A percentile compares a stretch with the other conserved stretches of the same genome.
phyloP scores from a whole-genome alignment of 345 rosid genomes.

The Gossypium thurberi region DNA sequence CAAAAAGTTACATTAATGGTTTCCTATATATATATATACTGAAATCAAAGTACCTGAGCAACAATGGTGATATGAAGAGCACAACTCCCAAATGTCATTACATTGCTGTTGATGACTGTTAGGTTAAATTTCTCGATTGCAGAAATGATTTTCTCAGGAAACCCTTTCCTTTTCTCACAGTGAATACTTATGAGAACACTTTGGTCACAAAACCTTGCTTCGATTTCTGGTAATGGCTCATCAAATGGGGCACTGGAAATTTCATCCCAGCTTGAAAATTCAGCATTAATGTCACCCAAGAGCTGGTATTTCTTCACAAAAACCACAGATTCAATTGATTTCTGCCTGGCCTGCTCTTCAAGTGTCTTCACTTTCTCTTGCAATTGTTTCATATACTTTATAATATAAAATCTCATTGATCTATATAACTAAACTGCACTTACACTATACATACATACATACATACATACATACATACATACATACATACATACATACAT shows the following conservation, averaged over 20 bases:
- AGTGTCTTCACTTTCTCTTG: slow-evolving; percentile 63
- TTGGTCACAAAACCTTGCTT: slow-evolving; percentile 64
- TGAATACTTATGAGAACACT: slow-evolving; percentile 66
- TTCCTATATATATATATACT: not conserved
- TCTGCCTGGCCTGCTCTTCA: slow-evolving; percentile 61
- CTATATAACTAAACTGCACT: too few species aligned
- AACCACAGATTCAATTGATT: slow-evolving; percentile 56
- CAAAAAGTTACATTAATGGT: not conserved
- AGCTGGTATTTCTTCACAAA: slow-evolving; percentile 64
- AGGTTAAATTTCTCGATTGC: slow-evolving; percentile 58
- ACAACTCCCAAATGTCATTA: slow-evolving; percentile 60
- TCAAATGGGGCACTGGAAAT: slow-evolving; percentile 16
- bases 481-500: too few species aligned
- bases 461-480: too few species aligned
- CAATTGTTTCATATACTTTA: slow-evolving; percentile 72
- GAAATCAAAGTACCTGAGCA: slow-evolving; percentile 46
- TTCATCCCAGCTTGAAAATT: slow-evolving; percentile 21
- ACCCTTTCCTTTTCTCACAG: slow-evolving; percentile 65
- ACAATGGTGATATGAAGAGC: slow-evolving; percentile 49
- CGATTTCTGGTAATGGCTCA: slow-evolving; percentile 61
- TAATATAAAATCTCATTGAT: not conserved
- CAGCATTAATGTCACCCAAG: slow-evolving; percentile 32
- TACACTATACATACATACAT: too few species aligned
- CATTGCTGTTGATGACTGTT: slow-evolving; percentile 48
- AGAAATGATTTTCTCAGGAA: slow-evolving; percentile 45